Conservation (phyloP, 768 basidiomycete species). For the Crepidotus variabilis region DNA sequence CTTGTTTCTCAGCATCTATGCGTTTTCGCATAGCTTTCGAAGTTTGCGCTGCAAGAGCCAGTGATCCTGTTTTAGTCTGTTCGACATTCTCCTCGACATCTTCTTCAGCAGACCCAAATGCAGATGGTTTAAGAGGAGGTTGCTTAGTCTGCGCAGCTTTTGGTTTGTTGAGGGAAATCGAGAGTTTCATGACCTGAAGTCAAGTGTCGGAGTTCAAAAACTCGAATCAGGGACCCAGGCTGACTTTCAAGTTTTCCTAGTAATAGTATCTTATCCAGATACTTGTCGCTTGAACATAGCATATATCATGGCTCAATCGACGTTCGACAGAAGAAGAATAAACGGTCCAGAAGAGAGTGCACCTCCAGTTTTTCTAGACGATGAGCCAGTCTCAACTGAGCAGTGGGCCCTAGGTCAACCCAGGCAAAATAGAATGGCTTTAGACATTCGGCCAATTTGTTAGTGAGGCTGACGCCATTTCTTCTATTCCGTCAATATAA, state of each 20-base stretch:
- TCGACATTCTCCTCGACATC: constrained; percentile 52
- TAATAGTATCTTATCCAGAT: no score
- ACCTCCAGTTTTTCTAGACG: constrained; percentile 54
- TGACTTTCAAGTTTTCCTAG: no score
- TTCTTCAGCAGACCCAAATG: constrained; percentile 62
- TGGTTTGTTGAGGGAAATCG: constrained; percentile 77
- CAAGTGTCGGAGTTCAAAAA: constrained; percentile 24
- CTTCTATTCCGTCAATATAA: constrained; percentile 7
- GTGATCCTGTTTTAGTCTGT: constrained; percentile 35
- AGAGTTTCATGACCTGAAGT: constrained; percentile 68
- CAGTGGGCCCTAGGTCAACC: constrained; percentile 31
- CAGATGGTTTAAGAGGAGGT: constrained; percentile 54
- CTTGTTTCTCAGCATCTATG: constrained; percentile 73
- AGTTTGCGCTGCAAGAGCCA: constrained; percentile 54
- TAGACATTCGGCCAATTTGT: constrained; percentile 88
- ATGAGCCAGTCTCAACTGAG: constrained; percentile 20
- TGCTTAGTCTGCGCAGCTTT: constrained; percentile 42
- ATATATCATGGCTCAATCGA: constrained; percentile 43
- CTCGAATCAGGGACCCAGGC: no score
- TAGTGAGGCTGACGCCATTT: constrained; percentile 16
- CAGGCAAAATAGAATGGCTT: constrained; percentile 48
- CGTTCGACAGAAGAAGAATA: constrained; percentile 82
- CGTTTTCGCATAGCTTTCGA: constrained; percentile 67
- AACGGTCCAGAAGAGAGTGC: constrained; percentile 88
- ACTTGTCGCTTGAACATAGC: neutral